Conservation (phyloP, 1,139 yeast species). For the Hansenula anomala region DNA sequence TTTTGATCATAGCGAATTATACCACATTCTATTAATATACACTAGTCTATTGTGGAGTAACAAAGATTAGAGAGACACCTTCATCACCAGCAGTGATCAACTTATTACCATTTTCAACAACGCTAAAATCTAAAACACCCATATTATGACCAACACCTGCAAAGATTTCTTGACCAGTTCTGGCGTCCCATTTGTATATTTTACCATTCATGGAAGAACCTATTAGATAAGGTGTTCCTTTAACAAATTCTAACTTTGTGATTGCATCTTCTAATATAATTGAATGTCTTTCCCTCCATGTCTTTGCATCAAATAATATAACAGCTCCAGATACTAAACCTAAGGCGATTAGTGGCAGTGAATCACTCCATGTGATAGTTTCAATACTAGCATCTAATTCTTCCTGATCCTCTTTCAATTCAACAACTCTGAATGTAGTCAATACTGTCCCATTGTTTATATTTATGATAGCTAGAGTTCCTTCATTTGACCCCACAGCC, state of each 20-base stretch:
- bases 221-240: conserved; percentile 51
- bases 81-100: conserved; percentile 97
- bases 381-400: conserved; percentile 79
- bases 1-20: too few relatives aligned
- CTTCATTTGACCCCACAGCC: conserved; percentile 82
- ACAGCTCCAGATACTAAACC: conserved; percentile 90
- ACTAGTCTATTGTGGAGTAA: conserved; percentile 15
- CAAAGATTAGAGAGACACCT: conserved; percentile 81
- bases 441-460: conserved; percentile 68
- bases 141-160: conserved; percentile 88
- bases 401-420: conserved; percentile 55
- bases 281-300: conserved; percentile 80
- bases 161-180: conserved; percentile 73
- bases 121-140: conserved; percentile 84
- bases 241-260: conserved; percentile 70
- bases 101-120: conserved; percentile 57
- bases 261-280: conserved; percentile 74
- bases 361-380: conserved; percentile 75
- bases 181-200: conserved; percentile 82
- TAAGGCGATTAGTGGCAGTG: conserved; percentile 65
- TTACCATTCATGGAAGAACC: conserved; percentile 84
- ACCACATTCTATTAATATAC: background rate
- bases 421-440: conserved; percentile 55
- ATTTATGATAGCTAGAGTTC: conserved; percentile 72
- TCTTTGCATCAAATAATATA: conserved; percentile 71